Conservation (phyloP, 2,329 filamentous ascomycete species). For the Cladosporium halotolerans region DNA sequence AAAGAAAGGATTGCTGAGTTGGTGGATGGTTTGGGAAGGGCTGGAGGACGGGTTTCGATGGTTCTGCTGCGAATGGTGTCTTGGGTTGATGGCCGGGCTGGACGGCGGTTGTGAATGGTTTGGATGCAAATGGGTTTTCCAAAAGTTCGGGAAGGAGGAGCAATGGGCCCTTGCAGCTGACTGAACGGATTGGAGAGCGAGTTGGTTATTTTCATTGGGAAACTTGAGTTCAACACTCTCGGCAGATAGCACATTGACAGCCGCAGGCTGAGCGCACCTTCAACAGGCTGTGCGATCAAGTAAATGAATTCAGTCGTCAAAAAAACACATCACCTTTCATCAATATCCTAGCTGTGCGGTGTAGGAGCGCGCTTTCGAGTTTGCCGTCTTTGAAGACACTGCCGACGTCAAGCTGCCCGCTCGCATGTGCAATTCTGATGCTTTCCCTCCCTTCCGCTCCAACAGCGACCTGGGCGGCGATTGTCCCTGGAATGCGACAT, state of each 20-base stretch:
- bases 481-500: constrained; percentile 26
- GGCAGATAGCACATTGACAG: no score
- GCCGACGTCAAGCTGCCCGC: constrained; percentile 25
- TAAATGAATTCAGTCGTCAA: not conserved
- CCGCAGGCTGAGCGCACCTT: no score
- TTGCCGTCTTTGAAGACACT: constrained; percentile 20
- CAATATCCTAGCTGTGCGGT: constrained; percentile 25
- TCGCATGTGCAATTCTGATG: constrained; percentile 25
- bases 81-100: no score
- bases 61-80: no score
- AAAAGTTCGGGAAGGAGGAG: no score
- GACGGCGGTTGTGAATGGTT: no score
- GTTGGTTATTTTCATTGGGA: no score
- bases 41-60: not conserved
- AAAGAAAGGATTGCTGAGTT: not conserved
- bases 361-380: constrained; percentile 24
- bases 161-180: no score
- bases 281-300: not conserved
- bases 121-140: no score
- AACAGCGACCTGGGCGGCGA: constrained; percentile 19
- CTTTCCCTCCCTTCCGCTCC: constrained; percentile 16
- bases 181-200: no score
- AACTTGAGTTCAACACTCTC: no score
- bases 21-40: not conserved
- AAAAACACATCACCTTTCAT: constrained; percentile 28